Conservation (phyloP, 495 filamentous ascomycete genomes). For the Astrothelium macrocarpum region DNA sequence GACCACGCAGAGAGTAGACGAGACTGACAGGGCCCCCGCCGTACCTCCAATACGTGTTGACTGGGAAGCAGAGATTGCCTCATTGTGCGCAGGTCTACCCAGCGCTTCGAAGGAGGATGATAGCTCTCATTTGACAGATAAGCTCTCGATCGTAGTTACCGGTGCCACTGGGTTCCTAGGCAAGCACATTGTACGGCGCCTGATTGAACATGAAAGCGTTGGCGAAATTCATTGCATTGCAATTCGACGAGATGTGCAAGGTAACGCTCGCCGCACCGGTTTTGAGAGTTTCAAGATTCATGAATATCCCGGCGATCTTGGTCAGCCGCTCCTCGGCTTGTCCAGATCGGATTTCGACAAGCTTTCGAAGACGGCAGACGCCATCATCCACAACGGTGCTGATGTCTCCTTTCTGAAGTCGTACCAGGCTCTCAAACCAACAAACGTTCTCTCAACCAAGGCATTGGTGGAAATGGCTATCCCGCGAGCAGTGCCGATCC, state of each 20-base stretch:
- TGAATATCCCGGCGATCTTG: constrained; percentile 34
- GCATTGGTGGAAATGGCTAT: constrained; percentile 33
- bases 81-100: not conserved
- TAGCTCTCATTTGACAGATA: not conserved
- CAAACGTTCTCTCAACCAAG: constrained; percentile 39
- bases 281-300: constrained; percentile 24
- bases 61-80: not conserved
- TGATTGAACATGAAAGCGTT: not conserved
- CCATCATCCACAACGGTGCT: constrained; percentile 46
- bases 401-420: constrained; percentile 41
- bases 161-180: not conserved
- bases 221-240: not conserved
- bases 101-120: not conserved
- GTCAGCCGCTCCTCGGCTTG: constrained; percentile 32
- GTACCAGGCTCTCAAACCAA: constrained; percentile 34
- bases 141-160: not conserved
- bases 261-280: not conserved
- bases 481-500: constrained; percentile 35
- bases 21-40: not conserved
- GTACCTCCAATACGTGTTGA: not conserved
- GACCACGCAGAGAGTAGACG: not conserved
- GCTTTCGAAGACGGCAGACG: constrained; percentile 32
- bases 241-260: not conserved
- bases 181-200: not conserved
- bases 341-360: constrained; percentile 15